Base-by-base conservation (phyloP, 139 green algal genomes). In the Pleodorina starrii region DNA sequence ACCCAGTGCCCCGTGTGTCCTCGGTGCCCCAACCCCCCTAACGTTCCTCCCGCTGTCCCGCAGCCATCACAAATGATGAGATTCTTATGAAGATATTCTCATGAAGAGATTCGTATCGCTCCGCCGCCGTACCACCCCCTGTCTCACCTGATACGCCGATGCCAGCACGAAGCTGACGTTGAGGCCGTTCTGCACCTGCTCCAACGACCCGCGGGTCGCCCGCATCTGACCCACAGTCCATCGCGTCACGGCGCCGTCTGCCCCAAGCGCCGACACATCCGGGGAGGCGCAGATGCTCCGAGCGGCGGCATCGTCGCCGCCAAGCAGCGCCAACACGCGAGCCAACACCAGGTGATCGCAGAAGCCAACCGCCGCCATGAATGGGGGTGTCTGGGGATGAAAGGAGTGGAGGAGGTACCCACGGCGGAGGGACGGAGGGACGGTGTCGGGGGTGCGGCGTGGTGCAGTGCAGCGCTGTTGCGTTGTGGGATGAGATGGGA, bases 101-200 rank as follows among this genome's bases (percentile, higher is more conserved):
- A n/a, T n/a, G n/a, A n/a, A n/a, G n/a, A n/a, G n/a, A n/a, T n/a
- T n/a, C n/a, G n/a, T n/a, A n/a, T n/a, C n/a, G n/a, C n/a, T n/a
- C n/a, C n/a, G n/a, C n/a, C n/a, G n/a, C n/a, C 50, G 14, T 17
- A 60, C 17, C 50, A 60, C 14, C 50, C 50, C 50, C 50, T 17
- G 21, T 32, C 54, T 25, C 46, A 91, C 87, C 71, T 91, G 88
- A 46, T 92, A 92, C 1, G 83, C 74, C 2, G 50, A 82, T 2
- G 57, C 16, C 27, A 92, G 66, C 29, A 90, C 46, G 40, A 92
- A 92, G 38, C 32, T 44, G 0, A 74, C 51, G 60, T 92, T 35
- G 25, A 92, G 60, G 0, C 89, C 89, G 38, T 87, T 25, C 27
- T 57, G 14, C 1, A 87, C 46, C 27, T 89, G 42, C 2, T 38